A percentile compares a stretch with the other conserved stretches of the same genome.
These are phyloP conservation scores for Kodamaea alishanica DNA, from an alignment of 1,139 yeast genomes.

Conservation along the genomic window DNA sequence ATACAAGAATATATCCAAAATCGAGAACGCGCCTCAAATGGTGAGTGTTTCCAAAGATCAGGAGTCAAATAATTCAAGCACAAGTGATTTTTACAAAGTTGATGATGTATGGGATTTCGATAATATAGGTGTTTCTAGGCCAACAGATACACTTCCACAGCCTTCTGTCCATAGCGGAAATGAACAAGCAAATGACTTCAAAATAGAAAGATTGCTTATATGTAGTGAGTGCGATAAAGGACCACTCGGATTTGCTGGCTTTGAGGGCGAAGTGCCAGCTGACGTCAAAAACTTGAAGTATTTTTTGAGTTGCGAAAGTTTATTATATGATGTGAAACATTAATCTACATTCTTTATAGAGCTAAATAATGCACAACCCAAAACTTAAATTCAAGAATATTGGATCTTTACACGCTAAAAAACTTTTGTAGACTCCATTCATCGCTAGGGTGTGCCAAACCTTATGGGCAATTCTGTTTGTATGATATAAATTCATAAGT, in stretches of 20 bases:
- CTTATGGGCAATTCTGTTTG: no score
- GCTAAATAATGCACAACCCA: background rate
- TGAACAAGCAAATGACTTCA: constrained; percentile 16
- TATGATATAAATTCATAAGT: no score
- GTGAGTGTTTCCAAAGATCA: constrained; percentile 13
- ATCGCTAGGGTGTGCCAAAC: background rate
- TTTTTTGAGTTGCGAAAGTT: constrained; percentile 43
- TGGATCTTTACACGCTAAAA: background rate
- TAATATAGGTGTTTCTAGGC: constrained; percentile 67
- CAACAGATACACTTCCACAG: constrained; percentile 26
- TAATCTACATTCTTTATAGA: background rate
- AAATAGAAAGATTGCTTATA: constrained; percentile 48
- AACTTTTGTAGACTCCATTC: background rate
- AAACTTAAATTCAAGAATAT: background rate
- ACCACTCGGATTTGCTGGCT: constrained; percentile 67
- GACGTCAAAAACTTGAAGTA: constrained; percentile 40
- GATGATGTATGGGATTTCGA: constrained; percentile 73
- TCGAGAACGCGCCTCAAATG: constrained; percentile 33
- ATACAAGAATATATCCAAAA: constrained; percentile 10
- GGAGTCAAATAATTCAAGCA: constrained; percentile 4
- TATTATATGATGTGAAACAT: constrained; percentile 29
- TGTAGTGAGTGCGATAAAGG: constrained; percentile 78
- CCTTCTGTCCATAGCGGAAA: constrained; percentile 17
- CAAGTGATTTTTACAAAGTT: constrained; percentile 32
- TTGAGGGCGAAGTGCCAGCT: constrained; percentile 21